phyloP scores from a whole-genome alignment of 78 protist species.

The Pigoraptor vietnamica region DNA sequence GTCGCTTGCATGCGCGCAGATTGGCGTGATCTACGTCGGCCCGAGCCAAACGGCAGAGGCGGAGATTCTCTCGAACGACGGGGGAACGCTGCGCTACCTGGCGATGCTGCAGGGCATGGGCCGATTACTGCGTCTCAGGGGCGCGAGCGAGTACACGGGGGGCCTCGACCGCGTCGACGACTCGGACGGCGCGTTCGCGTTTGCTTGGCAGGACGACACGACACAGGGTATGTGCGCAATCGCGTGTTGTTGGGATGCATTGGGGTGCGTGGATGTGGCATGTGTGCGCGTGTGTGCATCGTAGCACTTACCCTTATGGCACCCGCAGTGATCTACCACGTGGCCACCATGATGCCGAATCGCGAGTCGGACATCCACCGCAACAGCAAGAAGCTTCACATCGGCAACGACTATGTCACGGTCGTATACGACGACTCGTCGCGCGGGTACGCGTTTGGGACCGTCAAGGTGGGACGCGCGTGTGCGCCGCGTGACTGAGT shows the following conservation, averaged over 20 bases:
- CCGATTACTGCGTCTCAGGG: not conserved
- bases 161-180: not conserved
- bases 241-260: not conserved
- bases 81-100: not conserved
- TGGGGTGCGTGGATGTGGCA: not conserved
- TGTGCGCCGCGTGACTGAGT: not conserved
- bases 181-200: not conserved
- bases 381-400: not conserved
- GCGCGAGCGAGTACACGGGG: not conserved
- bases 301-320: not conserved
- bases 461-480: not conserved
- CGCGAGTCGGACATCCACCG: not conserved
- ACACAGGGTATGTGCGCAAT: not conserved
- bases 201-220: not conserved
- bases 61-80: not conserved
- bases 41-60: not conserved
- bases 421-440: not conserved
- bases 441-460: not conserved
- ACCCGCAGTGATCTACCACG: not conserved
- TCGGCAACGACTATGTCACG: conserved; percentile 2
- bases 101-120: not conserved
- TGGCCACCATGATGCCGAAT: conserved; percentile 2
- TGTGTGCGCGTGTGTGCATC: not conserved
- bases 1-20: not conserved
- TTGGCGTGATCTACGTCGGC: not conserved